These are phyloP conservation scores for Crithidia acanthocephali DNA, from an alignment of 208 protist genomes.

Conservation along the genomic window DNA sequence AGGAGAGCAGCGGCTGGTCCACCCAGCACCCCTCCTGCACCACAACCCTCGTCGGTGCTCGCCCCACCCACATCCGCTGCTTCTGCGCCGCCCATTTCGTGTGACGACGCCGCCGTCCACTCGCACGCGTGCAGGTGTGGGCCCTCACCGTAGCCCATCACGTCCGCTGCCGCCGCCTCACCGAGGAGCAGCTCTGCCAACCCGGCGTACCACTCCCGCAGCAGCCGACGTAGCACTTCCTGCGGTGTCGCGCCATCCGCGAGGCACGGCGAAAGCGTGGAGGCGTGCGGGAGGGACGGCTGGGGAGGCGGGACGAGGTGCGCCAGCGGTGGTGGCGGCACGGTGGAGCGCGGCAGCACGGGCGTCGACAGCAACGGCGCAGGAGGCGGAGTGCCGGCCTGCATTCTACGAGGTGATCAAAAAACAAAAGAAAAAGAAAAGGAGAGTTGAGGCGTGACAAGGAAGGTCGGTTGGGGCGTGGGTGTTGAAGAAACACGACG, in stretches of 20 bases:
- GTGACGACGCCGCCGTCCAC: not conserved
- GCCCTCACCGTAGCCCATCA: slow-evolving; percentile 15
- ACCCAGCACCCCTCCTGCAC: too few relatives aligned
- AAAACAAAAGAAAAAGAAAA: slow-evolving; percentile 1
- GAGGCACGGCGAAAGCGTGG: not conserved
- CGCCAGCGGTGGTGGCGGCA: too few relatives aligned
- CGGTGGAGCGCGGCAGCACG: too few relatives aligned
- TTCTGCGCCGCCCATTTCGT: not conserved
- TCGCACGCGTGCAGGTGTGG: slow-evolving; percentile 7
- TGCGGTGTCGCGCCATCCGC: too few relatives aligned
- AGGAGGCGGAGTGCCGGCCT: not conserved
- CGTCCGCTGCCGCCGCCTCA: slow-evolving; percentile 28
- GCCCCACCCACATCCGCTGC: not conserved
- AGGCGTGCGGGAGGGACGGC: not conserved
- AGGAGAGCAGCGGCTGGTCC: not conserved
- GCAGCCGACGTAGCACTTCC: slow-evolving; percentile 15
- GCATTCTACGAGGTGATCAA: not conserved
- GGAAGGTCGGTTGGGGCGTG: too few relatives aligned
- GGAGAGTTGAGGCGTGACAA: too few relatives aligned
- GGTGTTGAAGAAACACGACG: too few relatives aligned
- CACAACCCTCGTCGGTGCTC: too few relatives aligned
- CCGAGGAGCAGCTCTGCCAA: slow-evolving; percentile 31
- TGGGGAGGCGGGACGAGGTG: not conserved
- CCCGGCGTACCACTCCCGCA: slow-evolving; percentile 21
- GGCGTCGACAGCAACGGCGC: not conserved